phyloP scores from a whole-genome alignment of 345 rosid genomes.

The Pseudoturritis turrita region DNA sequence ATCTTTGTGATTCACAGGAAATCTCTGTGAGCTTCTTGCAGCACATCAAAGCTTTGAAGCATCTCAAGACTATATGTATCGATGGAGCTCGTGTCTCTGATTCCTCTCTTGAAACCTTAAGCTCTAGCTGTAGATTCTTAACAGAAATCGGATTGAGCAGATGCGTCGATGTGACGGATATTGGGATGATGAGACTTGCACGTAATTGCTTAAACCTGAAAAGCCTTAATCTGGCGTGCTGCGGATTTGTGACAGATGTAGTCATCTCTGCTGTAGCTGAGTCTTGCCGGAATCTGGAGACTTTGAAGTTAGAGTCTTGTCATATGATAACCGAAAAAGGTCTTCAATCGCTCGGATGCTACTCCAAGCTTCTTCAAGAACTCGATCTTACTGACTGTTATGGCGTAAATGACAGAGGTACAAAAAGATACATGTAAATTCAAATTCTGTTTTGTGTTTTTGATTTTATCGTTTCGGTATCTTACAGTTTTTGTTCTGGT shows the following conservation, averaged over 20 bases:
- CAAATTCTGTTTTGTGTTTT: neutral
- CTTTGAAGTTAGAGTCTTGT: constrained; percentile 81
- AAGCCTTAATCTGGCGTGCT: constrained; percentile 64
- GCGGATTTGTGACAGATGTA: constrained; percentile 60
- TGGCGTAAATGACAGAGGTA: constrained; percentile 73
- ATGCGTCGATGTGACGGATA: constrained; percentile 57
- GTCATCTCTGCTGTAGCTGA: constrained; percentile 66
- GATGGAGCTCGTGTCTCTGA: constrained; percentile 67
- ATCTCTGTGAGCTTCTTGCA: constrained; percentile 38
- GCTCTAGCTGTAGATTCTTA: constrained; percentile 52
- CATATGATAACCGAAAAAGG: constrained; percentile 75
- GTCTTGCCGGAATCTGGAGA: constrained; percentile 60
- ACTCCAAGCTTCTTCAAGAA: constrained; percentile 59
- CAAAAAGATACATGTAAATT: neutral
- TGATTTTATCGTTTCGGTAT: neutral
- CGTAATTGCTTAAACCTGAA: constrained; percentile 56
- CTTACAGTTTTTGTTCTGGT: neutral
- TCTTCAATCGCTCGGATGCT: constrained; percentile 59
- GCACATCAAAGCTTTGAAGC: constrained; percentile 48
- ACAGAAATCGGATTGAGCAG: constrained; percentile 73
- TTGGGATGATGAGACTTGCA: constrained; percentile 57
- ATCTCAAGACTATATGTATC: constrained; percentile 46
- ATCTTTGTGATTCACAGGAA: constrained; percentile 42
- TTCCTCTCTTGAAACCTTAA: constrained; percentile 39
- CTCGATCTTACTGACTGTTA: constrained; percentile 88